Evolutionary conservation across 2,329 filamentous ascomycete genomes (phyloP).

Genomic region (Trichoderma sp.): DNA sequence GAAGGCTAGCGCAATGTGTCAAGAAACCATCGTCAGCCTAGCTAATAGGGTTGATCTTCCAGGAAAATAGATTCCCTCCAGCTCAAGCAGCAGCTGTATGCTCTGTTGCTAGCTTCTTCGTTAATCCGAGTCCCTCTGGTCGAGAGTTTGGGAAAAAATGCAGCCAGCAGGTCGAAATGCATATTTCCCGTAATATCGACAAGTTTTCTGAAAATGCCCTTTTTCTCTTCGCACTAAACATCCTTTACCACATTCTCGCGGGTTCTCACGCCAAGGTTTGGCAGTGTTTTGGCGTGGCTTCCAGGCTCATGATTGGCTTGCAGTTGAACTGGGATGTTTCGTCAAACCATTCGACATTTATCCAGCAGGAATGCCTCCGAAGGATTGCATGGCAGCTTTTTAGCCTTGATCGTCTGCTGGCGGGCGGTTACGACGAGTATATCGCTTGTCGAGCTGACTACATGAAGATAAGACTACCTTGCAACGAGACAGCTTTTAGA

Average conservation of each 20-base stretch:
- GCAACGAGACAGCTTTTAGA: constrained; percentile 41
- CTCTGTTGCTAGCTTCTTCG: constrained; percentile 44
- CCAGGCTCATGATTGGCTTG: constrained; percentile 44
- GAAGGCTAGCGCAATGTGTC: background rate
- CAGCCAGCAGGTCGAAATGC: constrained; percentile 45
- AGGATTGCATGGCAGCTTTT: constrained; percentile 47
- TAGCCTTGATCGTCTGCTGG: constrained; percentile 44
- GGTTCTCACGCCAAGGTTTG: constrained; percentile 47
- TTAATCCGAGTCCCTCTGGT: constrained; percentile 41
- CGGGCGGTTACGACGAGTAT: constrained; percentile 48
- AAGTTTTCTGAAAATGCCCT: constrained; percentile 42
- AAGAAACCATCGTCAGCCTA: background rate
- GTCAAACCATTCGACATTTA: constrained; percentile 38
- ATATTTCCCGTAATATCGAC: constrained; percentile 48
- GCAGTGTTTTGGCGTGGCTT: constrained; percentile 46
- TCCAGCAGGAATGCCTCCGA: constrained; percentile 44
- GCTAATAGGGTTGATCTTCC: background rate
- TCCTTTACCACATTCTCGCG: constrained; percentile 44
- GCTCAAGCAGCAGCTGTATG: constrained; percentile 46
- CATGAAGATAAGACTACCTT: constrained; percentile 46
- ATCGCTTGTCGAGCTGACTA: constrained; percentile 44
- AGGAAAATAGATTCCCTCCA: constrained; percentile 43
- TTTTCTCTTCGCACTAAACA: constrained; percentile 43
- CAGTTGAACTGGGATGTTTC: constrained; percentile 47
- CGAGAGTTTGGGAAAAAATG: constrained; percentile 46